A percentile compares a stretch with the other conserved stretches of the same genome.
Conservation (phyloP, 306 rosid species). For the Oemleria cerasiformis region DNA sequence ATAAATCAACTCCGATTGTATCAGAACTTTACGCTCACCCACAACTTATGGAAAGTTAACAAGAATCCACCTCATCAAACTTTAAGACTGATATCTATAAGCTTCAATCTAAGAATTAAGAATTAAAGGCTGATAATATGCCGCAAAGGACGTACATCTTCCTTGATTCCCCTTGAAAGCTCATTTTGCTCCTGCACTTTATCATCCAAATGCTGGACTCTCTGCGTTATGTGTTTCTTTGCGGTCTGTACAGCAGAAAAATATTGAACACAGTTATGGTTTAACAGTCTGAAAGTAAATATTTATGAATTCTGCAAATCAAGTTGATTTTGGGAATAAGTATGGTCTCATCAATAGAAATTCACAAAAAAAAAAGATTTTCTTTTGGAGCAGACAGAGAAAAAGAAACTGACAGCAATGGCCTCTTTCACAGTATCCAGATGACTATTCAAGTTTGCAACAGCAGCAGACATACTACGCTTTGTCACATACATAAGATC, state of each 20-base stretch:
- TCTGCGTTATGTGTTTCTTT: conserved; percentile 92
- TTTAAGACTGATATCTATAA: neutral
- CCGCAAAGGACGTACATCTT: conserved; percentile 53
- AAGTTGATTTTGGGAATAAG: neutral
- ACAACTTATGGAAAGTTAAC: neutral
- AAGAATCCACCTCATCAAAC: conserved; percentile 3
- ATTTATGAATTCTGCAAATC: neutral
- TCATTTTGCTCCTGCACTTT: conserved; percentile 81
- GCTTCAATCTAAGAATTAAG: neutral
- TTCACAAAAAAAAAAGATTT: neutral
- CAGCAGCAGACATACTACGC: conserved; percentile 81
- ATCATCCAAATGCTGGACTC: conserved; percentile 83
- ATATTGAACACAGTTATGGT: conserved; percentile 13
- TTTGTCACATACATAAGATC: conserved; percentile 96
- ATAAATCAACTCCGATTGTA: neutral
- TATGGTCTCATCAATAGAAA: neutral
- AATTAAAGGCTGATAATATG: neutral
- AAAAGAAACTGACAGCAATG: conserved; percentile 66
- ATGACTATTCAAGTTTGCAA: conserved; percentile 73
- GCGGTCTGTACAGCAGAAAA: conserved; percentile 59
- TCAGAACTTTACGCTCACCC: neutral
- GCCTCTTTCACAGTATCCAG: conserved; percentile 79
- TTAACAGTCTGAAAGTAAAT: conserved; percentile 4
- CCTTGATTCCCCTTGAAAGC: conserved; percentile 57
- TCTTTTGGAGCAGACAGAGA: neutral